A percentile compares a stretch with the other conserved stretches of the same genome.
Conservation (phyloP, 1,284 basidiomycete species). For the Anthracocystis setariae region DNA sequence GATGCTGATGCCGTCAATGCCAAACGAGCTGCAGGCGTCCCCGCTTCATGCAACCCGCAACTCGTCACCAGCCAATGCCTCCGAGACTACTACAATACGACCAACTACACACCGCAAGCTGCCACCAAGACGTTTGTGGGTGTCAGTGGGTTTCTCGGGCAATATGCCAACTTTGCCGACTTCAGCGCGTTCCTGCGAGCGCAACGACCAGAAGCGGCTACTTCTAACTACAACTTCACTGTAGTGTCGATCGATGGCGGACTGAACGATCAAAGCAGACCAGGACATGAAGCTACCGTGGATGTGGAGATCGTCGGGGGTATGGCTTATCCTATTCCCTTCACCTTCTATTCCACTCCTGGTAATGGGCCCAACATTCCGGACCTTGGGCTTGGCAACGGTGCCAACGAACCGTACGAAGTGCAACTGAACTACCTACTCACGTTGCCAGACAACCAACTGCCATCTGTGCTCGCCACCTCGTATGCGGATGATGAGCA, state of each 20-base stretch:
- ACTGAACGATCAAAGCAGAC: slow-evolving; percentile 71
- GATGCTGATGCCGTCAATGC: neutral
- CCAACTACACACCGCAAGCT: slow-evolving; percentile 49
- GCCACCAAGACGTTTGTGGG: slow-evolving; percentile 46
- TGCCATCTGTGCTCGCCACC: slow-evolving; percentile 72
- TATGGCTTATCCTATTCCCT: slow-evolving; percentile 75
- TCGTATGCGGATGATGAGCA: slow-evolving; percentile 75
- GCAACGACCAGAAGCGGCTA: slow-evolving; percentile 73
- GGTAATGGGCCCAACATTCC: slow-evolving; percentile 73
- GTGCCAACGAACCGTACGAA: slow-evolving; percentile 77
- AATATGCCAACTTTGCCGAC: slow-evolving; percentile 71
- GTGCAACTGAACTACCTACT: slow-evolving; percentile 75
- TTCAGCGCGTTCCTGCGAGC: slow-evolving; percentile 71
- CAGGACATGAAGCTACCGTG: slow-evolving; percentile 76
- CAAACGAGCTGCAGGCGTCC: slow-evolving; percentile 10
- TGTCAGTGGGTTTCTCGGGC: slow-evolving; percentile 55
- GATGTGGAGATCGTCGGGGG: slow-evolving; percentile 77
- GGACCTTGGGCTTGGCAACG: slow-evolving; percentile 73
- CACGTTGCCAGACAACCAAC: slow-evolving; percentile 70
- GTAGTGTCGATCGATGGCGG: slow-evolving; percentile 73
- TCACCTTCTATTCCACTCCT: slow-evolving; percentile 74
- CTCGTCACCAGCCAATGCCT: slow-evolving; percentile 52
- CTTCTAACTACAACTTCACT: slow-evolving; percentile 72
- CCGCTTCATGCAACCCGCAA: slow-evolving; percentile 42
- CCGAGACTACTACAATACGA: slow-evolving; percentile 58